A percentile compares a stretch with the other conserved stretches of the same genome.
Evolutionary conservation across 768 basidiomycete genomes (phyloP).

Genomic region (Hygrocybe coccinea): DNA sequence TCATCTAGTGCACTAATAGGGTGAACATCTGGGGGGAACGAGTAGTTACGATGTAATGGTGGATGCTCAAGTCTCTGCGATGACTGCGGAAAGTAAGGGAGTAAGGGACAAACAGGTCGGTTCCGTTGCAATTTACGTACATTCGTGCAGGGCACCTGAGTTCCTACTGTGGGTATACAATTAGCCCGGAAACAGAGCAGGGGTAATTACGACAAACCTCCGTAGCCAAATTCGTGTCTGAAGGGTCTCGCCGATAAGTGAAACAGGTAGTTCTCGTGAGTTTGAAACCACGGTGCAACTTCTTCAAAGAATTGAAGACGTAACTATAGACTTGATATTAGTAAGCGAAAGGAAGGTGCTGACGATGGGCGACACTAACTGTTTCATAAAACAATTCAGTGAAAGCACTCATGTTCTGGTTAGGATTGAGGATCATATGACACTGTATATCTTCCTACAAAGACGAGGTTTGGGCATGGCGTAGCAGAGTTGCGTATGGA

Average conservation of each 20-base stretch:
- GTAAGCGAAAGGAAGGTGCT: constrained; percentile 1
- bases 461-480: not conserved
- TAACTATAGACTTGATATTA: constrained; percentile 26
- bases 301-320: constrained; percentile 38
- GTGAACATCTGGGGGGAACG: constrained; percentile 31
- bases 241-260: constrained; percentile 41
- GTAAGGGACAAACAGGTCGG: not conserved
- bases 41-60: constrained; percentile 31
- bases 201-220: constrained; percentile 21
- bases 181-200: constrained; percentile 4
- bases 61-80: constrained; percentile 2
- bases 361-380: constrained; percentile 21
- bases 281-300: constrained; percentile 40
- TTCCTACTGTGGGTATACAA: not conserved
- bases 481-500: constrained; percentile 4
- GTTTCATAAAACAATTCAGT: constrained; percentile 45
- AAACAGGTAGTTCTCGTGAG: constrained; percentile 34
- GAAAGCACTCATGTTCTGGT: constrained; percentile 43
- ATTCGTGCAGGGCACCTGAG: constrained; percentile 12
- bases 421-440: constrained; percentile 51
- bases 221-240: constrained; percentile 17
- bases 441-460: constrained; percentile 50
- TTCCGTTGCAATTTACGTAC: constrained; percentile 31
- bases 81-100: not conserved
- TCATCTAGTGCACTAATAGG: not conserved